Base-by-base conservation (phyloP, 2,329 filamentous ascomycete species). In the Penicillium sp. region DNA sequence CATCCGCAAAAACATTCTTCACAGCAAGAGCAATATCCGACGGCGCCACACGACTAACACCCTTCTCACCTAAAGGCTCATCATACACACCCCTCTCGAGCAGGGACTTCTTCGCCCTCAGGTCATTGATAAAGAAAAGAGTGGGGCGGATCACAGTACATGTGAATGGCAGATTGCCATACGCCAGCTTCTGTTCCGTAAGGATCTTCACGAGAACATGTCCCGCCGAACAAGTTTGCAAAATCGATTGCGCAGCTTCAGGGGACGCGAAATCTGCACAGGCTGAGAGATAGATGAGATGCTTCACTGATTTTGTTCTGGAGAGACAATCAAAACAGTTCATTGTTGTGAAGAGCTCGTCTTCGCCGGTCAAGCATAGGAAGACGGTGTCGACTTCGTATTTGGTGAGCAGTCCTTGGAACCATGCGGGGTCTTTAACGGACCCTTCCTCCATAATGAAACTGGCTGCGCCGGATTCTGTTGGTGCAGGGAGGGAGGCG, bases 281-380 rank as follows among this genome's bases (percentile, higher is more conserved):
- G 6, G 49, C 49, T 3, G 49, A 51, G 21, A 51, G 33, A 16
- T 51, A 51, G 16, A 51, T 24, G 4, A 51, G 49, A 14, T 51
- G 49, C 35, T 51, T 43, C 5, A 51, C 49, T 14, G 35, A 26
- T 29, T 43, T 33, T 14, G 49, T 24, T 33, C 26, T 27, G 3
- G 24, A n/a, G 3, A 51, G 8, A 22, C 49, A 51, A 31, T 51
- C 49, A 16, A 43, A 24, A 29, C 19, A 29, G 35, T 51, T 51
- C 49, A 51, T 42, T 21, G 49, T 51, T 42, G 49, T 51, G 35
- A 51, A 51, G 22, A 51, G 49, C 26, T 51, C 49, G 21, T 51
- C 49, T 43, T 51, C 35, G 22, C 33, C 35, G 9, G 49, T 51
- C 22, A 51, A 33, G 13, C 49, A 51, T 5, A 42, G 26, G 16